Base-by-base conservation (phyloP, 345 rosid genomes). In the Sisymbrium irio region DNA sequence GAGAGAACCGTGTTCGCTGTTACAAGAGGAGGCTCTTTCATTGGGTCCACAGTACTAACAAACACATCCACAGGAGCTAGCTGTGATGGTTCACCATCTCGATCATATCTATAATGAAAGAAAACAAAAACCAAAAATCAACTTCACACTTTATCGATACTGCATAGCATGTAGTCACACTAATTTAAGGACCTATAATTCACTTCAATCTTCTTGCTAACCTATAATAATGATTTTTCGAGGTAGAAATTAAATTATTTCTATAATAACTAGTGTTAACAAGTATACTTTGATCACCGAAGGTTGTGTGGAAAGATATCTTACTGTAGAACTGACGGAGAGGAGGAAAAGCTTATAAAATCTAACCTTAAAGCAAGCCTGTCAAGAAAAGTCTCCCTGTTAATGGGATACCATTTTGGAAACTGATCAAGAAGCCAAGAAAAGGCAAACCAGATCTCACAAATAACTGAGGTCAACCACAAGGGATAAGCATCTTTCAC, bases 371-470 rank as follows among this genome's bases (percentile, higher is more conserved):
- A 55, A 56, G 91, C 85, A 51, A 94, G 96, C 83, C 97, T 84
- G 82, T 94, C 97, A 32, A 94, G 92, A 78, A 77, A 91, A 20
- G 98, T 94, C 82, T 94, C 98, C 0, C 98, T 92, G 77, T 91
- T 93, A 76, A 91, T 74, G 25, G 98, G 98, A 47, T 15, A 85
- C 98, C 98, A 93, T 76, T 93, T 93, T 54, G 98, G 98, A 76
- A 93, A 93, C 84, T 93, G 98, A 84, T 93, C 98, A 69, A 93
- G 85, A 77, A 93, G 92, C 98, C 98, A 93, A 45, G 97, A 93
- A 79, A 91, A 80, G 59, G 98, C 98, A 85, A 93, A 93, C 98
- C 97, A 93, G 71, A 93, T 83, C 92, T 93, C 98, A 78, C 98
- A 93, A 56, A 93, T 93, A 78, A 93, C 96, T 6, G 98, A 93